Conservation (phyloP, 2,329 filamentous ascomycete genomes). For the Aspergillus oerlinghausenensis region DNA sequence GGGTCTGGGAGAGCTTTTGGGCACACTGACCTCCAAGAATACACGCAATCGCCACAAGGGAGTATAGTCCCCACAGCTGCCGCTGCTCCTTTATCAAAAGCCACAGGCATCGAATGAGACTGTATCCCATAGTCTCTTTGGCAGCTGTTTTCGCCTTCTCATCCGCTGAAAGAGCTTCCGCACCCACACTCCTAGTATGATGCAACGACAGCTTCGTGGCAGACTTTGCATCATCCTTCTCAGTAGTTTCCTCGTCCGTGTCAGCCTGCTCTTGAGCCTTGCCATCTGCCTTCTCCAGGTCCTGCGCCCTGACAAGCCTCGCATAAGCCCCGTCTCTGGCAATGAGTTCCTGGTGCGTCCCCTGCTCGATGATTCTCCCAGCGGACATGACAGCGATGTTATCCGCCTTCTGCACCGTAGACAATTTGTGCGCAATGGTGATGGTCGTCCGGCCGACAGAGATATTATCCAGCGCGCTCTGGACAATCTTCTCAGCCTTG, state of each 20-base stretch:
- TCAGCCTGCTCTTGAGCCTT: constrained; percentile 6
- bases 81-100: background rate
- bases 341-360: constrained; percentile 39
- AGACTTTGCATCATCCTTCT: constrained; percentile 6
- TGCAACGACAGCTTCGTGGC: background rate
- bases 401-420: constrained; percentile 40
- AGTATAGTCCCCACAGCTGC: background rate
- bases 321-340: constrained; percentile 35
- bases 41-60: background rate
- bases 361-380: constrained; percentile 42
- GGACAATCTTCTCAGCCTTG: constrained; percentile 78
- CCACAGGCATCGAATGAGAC: background rate
- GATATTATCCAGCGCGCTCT: constrained; percentile 72
- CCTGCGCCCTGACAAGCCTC: constrained; percentile 43
- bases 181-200: background rate
- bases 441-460: constrained; percentile 48
- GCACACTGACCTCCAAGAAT: background rate
- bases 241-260: constrained; percentile 7
- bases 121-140: background rate
- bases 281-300: constrained; percentile 25
- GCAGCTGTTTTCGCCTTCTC: background rate
- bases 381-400: constrained; percentile 41
- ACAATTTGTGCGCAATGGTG: constrained; percentile 42
- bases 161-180: background rate
- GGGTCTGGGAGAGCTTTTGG: too few species aligned